These are phyloP conservation scores for Phytophthora hybrid DNA, from an alignment of 352 stramenopile species.

Conservation along the genomic window DNA sequence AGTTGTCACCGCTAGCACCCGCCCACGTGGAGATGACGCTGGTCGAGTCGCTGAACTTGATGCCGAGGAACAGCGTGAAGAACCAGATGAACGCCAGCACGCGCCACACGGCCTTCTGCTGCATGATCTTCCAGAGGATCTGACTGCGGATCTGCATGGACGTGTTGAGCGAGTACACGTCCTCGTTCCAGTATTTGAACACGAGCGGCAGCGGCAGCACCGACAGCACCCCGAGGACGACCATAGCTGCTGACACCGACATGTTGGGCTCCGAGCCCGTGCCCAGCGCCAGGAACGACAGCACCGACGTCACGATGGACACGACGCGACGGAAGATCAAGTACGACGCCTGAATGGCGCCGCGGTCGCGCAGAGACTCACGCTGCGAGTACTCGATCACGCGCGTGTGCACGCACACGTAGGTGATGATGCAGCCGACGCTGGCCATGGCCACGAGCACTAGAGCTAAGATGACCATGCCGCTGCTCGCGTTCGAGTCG, in stretches of 20 bases:
- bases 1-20: conserved; percentile 51
- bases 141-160: conserved; percentile 67
- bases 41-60: conserved; percentile 63
- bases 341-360: conserved; percentile 66
- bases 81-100: conserved; percentile 72
- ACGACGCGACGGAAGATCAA: conserved; percentile 68
- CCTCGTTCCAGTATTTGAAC: conserved; percentile 68
- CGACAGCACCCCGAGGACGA: conserved; percentile 64
- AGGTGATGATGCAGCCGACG: no score
- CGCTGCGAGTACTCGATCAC: conserved; percentile 12
- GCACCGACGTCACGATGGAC: conserved; percentile 59
- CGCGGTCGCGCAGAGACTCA: conserved; percentile 64
- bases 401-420: no score
- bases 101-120: conserved; percentile 79
- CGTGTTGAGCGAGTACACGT: conserved; percentile 67
- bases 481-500: no score
- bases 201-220: conserved; percentile 61
- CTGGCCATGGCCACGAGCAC: no score
- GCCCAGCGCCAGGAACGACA: conserved; percentile 61
- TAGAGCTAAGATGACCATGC: no score
- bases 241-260: conserved; percentile 50
- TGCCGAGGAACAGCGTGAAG: conserved; percentile 64
- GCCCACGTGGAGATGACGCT: conserved; percentile 54
- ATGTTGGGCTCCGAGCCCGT: conserved; percentile 47
- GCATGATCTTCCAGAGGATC: conserved; percentile 81